Conservation (phyloP, 768 basidiomycete species). For the Boletus rubroflammeus region DNA sequence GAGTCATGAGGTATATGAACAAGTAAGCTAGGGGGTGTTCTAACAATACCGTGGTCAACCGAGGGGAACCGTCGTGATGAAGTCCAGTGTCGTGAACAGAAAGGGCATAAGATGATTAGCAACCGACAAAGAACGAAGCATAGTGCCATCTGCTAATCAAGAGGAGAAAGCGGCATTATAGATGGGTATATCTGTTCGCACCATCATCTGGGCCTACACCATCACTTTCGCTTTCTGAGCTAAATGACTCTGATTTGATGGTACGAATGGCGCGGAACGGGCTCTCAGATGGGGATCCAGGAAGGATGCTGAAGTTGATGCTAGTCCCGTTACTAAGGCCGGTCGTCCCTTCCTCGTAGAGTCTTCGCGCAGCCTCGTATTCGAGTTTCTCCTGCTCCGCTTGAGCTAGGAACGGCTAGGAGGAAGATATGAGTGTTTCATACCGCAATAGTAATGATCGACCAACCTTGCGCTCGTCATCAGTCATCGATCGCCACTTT, state of each 20-base stretch:
- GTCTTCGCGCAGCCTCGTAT: slow-evolving; percentile 78
- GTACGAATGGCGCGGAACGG: slow-evolving; percentile 39
- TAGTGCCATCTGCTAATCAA: slow-evolving; percentile 7
- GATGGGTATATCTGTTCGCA: slow-evolving; percentile 35
- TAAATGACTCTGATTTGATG: slow-evolving; percentile 58
- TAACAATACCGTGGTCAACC: slow-evolving; percentile 40
- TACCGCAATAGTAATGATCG: not conserved
- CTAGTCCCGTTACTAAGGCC: slow-evolving; percentile 61
- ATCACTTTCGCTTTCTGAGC: slow-evolving; percentile 71
- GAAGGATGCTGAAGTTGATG: slow-evolving; percentile 82
- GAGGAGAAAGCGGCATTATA: slow-evolving; percentile 26
- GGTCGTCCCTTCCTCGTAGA: slow-evolving; percentile 82
- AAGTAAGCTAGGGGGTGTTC: slow-evolving; percentile 32
- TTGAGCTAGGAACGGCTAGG: slow-evolving; percentile 85
- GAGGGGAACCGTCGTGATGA: slow-evolving; percentile 33
- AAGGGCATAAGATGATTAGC: slow-evolving; percentile 29
- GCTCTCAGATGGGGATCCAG: slow-evolving; percentile 55
- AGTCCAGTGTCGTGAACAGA: slow-evolving; percentile 32
- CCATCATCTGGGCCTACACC: slow-evolving; percentile 52
- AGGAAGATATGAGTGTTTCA: slow-evolving; percentile 16
- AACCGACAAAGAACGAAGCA: slow-evolving; percentile 27
- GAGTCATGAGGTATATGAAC: slow-evolving; percentile 29
- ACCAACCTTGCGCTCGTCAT: slow-evolving; percentile 86
- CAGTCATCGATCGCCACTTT: slow-evolving; percentile 90
- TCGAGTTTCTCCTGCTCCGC: slow-evolving; percentile 95